Conservation (phyloP, 352 stramenopile genomes). For the Aphanomyces astaci region DNA sequence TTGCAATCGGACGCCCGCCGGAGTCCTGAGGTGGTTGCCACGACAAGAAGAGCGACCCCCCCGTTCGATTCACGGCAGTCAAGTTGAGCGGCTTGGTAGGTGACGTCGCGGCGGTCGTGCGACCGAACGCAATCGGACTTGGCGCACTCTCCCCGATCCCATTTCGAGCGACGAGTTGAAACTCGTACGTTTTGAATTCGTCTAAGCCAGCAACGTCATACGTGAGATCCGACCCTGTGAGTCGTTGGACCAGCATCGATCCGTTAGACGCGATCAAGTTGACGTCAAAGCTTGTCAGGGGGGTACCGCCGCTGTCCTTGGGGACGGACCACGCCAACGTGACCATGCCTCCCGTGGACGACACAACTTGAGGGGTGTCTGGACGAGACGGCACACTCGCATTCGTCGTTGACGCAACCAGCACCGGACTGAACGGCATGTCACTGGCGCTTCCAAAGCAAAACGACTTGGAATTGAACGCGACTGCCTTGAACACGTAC, state of each 20-base stretch:
- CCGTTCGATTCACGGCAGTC: constrained; percentile 32
- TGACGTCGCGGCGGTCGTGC: constrained; percentile 35
- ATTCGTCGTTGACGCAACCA: background rate
- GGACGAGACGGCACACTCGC: background rate
- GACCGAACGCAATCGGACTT: constrained; percentile 29
- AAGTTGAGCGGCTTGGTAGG: constrained; percentile 44
- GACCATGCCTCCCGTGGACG: background rate
- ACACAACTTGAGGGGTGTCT: background rate
- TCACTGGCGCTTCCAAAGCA: background rate
- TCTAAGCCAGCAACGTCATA: constrained; percentile 36
- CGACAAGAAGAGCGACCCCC: constrained; percentile 45
- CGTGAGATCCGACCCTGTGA: background rate
- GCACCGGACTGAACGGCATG: background rate
- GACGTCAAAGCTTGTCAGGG: background rate
- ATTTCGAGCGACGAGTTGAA: constrained; percentile 33
- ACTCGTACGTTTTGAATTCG: constrained; percentile 49
- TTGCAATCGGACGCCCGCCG: constrained; percentile 37
- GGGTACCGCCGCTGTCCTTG: background rate
- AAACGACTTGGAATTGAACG: constrained; percentile 21
- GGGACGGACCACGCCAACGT: background rate
- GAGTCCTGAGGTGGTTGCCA: constrained; percentile 51
- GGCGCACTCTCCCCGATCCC: constrained; percentile 35
- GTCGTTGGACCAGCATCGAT: background rate
- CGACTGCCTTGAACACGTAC: constrained; percentile 42
- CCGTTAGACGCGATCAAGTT: constrained; percentile 1